Base-by-base conservation (phyloP, 352 stramenopile species). In the Globisporangium spiculum region DNA sequence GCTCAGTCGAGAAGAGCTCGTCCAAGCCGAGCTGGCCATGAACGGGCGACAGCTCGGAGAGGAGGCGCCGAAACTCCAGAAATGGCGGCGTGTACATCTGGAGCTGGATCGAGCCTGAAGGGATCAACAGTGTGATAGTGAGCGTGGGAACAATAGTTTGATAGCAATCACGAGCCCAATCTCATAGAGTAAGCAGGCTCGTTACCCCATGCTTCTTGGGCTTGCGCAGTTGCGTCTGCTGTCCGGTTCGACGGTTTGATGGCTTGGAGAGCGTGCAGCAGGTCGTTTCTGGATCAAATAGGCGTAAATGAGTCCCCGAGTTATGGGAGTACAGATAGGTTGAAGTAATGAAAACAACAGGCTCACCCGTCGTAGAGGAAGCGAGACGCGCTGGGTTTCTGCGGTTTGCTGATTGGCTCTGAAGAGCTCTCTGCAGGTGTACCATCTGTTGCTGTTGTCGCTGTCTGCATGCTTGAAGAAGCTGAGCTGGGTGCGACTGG, bases 311-410 rank as follows among this genome's bases (percentile, higher is more conserved):
- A 58, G 12, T 1, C 5, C 8, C 32, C 8, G 32, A 10, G 32
- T 9, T 38, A 7, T 38, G 32, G 32, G 7, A 38, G 8, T 12
- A 38, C 32, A 38, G 32, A 12, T 10, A 38, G 32, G 32, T 38
- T 38, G 32, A 38, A 38, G 32, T 38, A 38, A 38, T 12, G 8
- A 38, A 38, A 6, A 59, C 18, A 18, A 16, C 10, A 4, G 27
- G 20, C 63, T 14, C 71, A 91, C 83, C 81, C 74, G 60, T 91
- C 82, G 57, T 91, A 94, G 46, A 94, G 76, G 63, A 94, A 90
- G 27, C 84, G 75, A 12, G 70, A 69, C 2, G 62, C 66, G 16
- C 12, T 3, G n/a, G 30, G n/a, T 67, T 61, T 66, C 6, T 14
- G 27, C n/a, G 46, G 16, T n/a, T 68, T 65, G 34, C 18, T 61